Evolutionary conservation across 1,284 basidiomycete species (phyloP).

Genomic region (Malassezia furfur): DNA sequence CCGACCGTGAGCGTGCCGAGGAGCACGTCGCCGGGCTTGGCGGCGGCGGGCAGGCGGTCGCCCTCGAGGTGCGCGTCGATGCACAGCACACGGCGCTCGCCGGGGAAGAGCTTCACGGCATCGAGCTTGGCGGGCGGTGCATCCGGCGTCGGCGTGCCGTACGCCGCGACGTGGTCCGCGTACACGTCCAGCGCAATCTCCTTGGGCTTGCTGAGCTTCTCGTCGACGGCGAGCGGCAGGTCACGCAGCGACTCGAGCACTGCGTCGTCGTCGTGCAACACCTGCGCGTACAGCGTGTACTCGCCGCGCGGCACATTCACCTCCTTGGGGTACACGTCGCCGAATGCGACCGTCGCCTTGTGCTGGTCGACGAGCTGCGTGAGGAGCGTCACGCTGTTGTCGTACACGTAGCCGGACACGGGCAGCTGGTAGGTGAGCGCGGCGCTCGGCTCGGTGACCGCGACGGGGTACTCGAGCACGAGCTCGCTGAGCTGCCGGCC

Average conservation of each 20-base stretch:
- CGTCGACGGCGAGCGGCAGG: slow-evolving; percentile 39
- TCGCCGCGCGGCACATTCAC: slow-evolving; percentile 44
- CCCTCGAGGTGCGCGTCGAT: slow-evolving; percentile 41
- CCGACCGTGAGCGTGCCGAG: slow-evolving; percentile 41
- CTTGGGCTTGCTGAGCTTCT: slow-evolving; percentile 44
- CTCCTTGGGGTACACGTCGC: slow-evolving; percentile 48
- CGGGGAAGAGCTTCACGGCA: slow-evolving; percentile 41
- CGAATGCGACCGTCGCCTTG: slow-evolving; percentile 40
- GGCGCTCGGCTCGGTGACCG: slow-evolving; percentile 35
- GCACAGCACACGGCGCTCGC: slow-evolving; percentile 39
- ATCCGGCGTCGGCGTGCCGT: slow-evolving; percentile 6
- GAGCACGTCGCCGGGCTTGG: slow-evolving; percentile 42
- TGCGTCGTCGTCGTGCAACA: slow-evolving; percentile 34
- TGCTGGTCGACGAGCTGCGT: slow-evolving; percentile 41
- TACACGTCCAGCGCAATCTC: slow-evolving; percentile 39
- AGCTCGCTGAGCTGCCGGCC: slow-evolving; percentile 45
- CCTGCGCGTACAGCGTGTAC: slow-evolving; percentile 42
- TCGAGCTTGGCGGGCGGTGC: slow-evolving; percentile 26
- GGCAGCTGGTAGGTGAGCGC: slow-evolving; percentile 37
- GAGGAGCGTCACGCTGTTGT: slow-evolving; percentile 43
- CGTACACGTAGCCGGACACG: slow-evolving; percentile 43
- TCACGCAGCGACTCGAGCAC: slow-evolving; percentile 42
- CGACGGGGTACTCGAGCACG: slow-evolving; percentile 43
- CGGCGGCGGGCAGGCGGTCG: slow-evolving; percentile 44
- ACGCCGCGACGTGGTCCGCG: slow-evolving; percentile 43